A percentile compares a stretch with the other conserved stretches of the same genome.
phyloP scores from a whole-genome alignment of 768 basidiomycete genomes.

The Russula emetica region DNA sequence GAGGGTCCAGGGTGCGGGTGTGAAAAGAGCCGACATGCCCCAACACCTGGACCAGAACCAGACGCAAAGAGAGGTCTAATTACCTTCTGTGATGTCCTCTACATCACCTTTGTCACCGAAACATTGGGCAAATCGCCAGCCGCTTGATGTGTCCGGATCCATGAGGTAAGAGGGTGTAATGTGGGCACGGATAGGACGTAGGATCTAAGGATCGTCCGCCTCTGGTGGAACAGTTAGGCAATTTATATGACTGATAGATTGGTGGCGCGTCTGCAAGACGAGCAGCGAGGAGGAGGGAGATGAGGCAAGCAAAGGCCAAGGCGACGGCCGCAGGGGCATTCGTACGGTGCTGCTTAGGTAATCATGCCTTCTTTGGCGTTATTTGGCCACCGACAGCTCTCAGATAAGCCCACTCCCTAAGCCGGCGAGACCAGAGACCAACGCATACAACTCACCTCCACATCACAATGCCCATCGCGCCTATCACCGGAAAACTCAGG shows the following conservation, averaged over 20 bases:
- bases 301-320: constrained; percentile 15
- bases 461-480: constrained; percentile 72
- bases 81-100: constrained; percentile 99
- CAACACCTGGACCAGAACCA: constrained; percentile 24
- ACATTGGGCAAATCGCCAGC: constrained; percentile 99
- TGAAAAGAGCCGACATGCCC: not conserved
- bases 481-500: constrained; percentile 91
- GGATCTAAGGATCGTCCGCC: constrained; percentile 30
- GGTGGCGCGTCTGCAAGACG: constrained; percentile 12
- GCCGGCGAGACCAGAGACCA: not conserved
- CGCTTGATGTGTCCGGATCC: constrained; percentile 82
- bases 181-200: constrained; percentile 28
- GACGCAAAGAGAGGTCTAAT: constrained; percentile 29
- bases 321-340: not conserved
- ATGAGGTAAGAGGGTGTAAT: constrained; percentile 41
- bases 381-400: constrained; percentile 4
- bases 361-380: constrained; percentile 30
- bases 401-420: not conserved
- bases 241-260: constrained; percentile 11
- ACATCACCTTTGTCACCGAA: constrained; percentile 99
- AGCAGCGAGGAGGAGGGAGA: constrained; percentile 1
- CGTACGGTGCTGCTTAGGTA: constrained; percentile 20
- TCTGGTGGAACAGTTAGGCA: not conserved
- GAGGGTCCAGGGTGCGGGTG: constrained; percentile 16
- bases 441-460: constrained; percentile 25